Evolutionary conservation across 2,329 filamentous ascomycete species (phyloP), one percentile per base, ranked within the genome.

Genomic region (Monilinia fructicola): DNA sequence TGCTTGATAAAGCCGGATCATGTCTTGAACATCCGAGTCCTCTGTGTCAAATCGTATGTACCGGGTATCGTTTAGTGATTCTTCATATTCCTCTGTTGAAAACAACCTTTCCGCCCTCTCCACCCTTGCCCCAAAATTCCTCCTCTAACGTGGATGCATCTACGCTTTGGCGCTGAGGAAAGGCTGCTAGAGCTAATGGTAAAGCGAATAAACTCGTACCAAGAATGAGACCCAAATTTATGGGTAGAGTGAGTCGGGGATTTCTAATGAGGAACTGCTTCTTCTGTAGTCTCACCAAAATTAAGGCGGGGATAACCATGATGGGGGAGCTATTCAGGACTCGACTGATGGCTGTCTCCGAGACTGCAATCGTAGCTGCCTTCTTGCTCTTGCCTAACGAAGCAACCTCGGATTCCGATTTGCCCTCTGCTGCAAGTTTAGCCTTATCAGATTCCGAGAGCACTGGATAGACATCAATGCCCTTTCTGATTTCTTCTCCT

Each of bases 251-350:
- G 78, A 93, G 82, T 67, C 88, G 84, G 9, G 94, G 95, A 71
- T 91, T 86, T 69, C 83, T 82, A 80, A 88, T 87, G 73, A 98
- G 79, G 92, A 92, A 98, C 68, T 89, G 84, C 62, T 87, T 91
- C 78, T 88, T 85, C 83, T 99, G 93, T 73, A 99, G 81, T 72
- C 88, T 84, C 63, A 98, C 90, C 65, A 99, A 84, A 31, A 96
- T 80, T 76, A 99, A 82, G 28, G 95, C 92, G 53, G 95, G 95
- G 55, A 99, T 83, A 18, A 96, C 93, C 95, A 99, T 99, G 80
- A 99, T 95, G 14, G 95, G 95, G 16, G 91, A 96, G 68, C 92
- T 91, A 79, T 98, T 99, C 74, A 98, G 83, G 68, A 98, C 93
- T 68, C 95, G 87, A 72, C 91, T 95, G 55, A 96, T 81, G 2